Evolutionary conservation across 305 asterid species (phyloP), one percentile per base, ranked within the genome.

Genomic region (Solanum chacoense): DNA sequence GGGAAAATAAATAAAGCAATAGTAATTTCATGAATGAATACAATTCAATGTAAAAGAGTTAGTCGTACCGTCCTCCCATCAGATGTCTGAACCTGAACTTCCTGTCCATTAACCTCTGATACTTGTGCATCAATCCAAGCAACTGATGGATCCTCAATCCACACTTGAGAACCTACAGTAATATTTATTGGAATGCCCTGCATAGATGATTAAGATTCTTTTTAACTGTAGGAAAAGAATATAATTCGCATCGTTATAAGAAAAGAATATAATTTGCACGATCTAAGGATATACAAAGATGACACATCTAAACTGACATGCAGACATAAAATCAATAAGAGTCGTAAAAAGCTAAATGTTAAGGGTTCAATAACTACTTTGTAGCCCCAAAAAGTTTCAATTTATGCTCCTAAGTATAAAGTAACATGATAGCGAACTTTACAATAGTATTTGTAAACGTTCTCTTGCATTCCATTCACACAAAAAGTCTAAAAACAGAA

Each of bases 81-180:
- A 34, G 94, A 92, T 87, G 94, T 93, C 89, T 90, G 93, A 87
- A 97, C 92, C 91, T 92, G 95, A 89, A 92, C 94, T 78, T 93
- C 95, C 34, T 91, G 89, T 79, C 95, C 98, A 34, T 92, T 92
- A 88, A 97, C 91, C 89, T 94, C 93, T 38, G 92, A 80, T 89
- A 96, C 98, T 77, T 77, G 87, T 91, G 98, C 99, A 83, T 94
- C 96, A 89, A 93, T 90, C 98, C 98, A 97, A 86, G 95, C 93
- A 89, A 90, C 72, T 12, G 92, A 91, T 69, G 94, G 94, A 90
- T 96, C 98, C 90, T 96, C 99, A 87, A 90, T 92, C 99, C 99
- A 97, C 91, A 97, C 95, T 55, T 93, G 94, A 94, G 96, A 94
- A 92, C 98, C 99, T 88, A 92, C 95, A 86, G 91, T 88, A 89